Base-by-base conservation (phyloP, 2,329 filamentous ascomycete species). In the Corynespora cassiicola region DNA sequence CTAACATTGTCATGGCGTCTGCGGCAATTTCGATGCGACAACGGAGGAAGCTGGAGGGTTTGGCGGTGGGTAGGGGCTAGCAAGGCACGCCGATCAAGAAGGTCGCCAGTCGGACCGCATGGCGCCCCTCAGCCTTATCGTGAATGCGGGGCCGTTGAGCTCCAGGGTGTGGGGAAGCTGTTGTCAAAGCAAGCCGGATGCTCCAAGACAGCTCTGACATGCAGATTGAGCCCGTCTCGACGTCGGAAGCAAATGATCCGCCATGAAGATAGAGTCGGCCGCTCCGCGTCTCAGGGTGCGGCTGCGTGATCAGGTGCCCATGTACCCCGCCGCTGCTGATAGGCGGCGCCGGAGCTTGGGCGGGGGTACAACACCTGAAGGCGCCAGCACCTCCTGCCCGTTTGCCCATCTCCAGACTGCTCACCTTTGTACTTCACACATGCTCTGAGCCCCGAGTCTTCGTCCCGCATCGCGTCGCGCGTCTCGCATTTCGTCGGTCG, bases 311-410 rank as follows among this genome's bases (percentile, higher is more conserved):
- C 21, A 37, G 20, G 10, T n/a, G n/a, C n/a, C 11, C n/a, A 28
- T 33, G 27, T 29, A 36, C 46, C 46, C 46, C 46, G 46, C 46
- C 29, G 36, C 17, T 19, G 39, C 34, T 45, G 46, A 45, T 49
- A 46, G 42, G 41, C 19, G 24, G 22, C 12, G 7, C 31, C 20
- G 15, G 35, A 32, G 30, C 27, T 31, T 39, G 27, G 42, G 42
- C 38, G 42, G 42, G 38, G 42, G 34, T 32, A 37, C 17, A 28
- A 34, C n/a, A n/a, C n/a, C n/a, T n/a, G n/a, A n/a, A n/a, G 21
- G 45, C 29, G 23, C 28, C 35, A 26, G 20, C 23, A 25, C 12
- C 20, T 16, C 29, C 23, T 33, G 27, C 30, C 37, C 34, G 34
- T 35, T 14, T 20, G 33, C 38, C 22, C 19, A 28, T 28, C 14